Percentiles rank a stretch among this genome's conserved stretches.
phyloP scores from a whole-genome alignment of 305 asterid genomes.

The Rubia balearica region DNA sequence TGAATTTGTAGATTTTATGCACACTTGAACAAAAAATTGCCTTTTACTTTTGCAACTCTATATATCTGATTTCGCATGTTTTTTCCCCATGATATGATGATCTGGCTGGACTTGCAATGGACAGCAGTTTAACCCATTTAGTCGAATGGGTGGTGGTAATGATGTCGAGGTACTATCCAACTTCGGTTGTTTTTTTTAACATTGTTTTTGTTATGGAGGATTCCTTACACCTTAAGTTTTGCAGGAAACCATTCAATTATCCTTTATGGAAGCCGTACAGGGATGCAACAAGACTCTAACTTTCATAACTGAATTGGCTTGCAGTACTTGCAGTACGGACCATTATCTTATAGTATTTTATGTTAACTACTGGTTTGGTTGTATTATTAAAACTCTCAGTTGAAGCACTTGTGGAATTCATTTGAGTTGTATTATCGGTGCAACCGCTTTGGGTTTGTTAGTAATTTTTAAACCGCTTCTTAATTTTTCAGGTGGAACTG shows the following conservation, averaged over 20 bases:
- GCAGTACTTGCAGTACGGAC: conserved; percentile 70
- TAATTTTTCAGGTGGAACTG: conserved; percentile 68
- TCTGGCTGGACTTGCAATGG: conserved; percentile 23
- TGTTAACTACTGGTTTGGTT: background rate
- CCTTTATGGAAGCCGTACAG: conserved; percentile 98
- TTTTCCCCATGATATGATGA: conserved; percentile 21
- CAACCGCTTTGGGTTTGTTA: background rate
- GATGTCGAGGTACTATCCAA: conserved; percentile 61
- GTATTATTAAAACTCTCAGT: background rate
- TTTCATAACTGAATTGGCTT: conserved; percentile 63
- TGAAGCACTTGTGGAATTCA: background rate
- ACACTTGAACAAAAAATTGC: background rate
- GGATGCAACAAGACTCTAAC: conserved; percentile 77
- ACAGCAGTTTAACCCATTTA: conserved; percentile 58
- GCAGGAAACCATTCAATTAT: conserved; percentile 69
- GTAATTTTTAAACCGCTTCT: background rate
- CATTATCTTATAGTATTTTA: background rate
- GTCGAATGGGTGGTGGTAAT: conserved; percentile 81
- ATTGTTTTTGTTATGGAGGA: background rate
- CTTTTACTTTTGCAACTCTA: background rate
- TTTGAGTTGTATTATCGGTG: background rate
- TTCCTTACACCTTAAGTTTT: conserved; percentile 17
- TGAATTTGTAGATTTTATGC: background rate
- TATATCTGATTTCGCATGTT: conserved; percentile 22
- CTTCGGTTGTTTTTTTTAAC: background rate